Conservation (phyloP, 148 eudicot species). For the Talinum fruticosum region DNA sequence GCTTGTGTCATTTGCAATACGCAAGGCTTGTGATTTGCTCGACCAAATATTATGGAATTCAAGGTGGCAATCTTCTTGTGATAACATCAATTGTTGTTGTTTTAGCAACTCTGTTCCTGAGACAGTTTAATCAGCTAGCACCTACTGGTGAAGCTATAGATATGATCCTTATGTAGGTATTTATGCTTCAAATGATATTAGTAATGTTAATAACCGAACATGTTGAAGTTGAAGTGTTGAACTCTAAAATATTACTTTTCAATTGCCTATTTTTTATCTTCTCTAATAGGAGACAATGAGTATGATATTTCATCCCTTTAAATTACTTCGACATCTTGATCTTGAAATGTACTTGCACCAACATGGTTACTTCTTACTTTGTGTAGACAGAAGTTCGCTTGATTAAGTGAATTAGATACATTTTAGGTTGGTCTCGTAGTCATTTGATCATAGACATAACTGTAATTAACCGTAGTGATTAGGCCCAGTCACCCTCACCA, state of each 20-base stretch:
- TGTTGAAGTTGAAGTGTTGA: background rate
- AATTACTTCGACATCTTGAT: no score
- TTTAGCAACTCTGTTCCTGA: slow-evolving; percentile 71
- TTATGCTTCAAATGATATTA: background rate
- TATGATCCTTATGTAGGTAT: slow-evolving; percentile 81
- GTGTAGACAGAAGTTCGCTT: no score
- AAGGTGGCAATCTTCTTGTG: slow-evolving; percentile 74
- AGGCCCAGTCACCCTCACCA: no score
- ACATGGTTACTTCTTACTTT: no score
- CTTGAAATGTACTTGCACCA: no score
- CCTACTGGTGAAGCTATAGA: slow-evolving; percentile 82
- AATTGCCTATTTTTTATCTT: background rate
- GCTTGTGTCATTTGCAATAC: slow-evolving; percentile 73
- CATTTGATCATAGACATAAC: background rate
- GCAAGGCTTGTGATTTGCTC: slow-evolving; percentile 61
- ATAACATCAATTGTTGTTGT: slow-evolving; percentile 66
- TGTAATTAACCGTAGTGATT: background rate
- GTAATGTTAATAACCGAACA: background rate
- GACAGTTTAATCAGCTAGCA: slow-evolving; percentile 59
- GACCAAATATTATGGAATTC: slow-evolving; percentile 44
- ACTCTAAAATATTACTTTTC: no score
- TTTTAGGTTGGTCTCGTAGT: no score
- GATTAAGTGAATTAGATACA: no score
- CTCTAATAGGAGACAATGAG: background rate
- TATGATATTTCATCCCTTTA: background rate